A percentile compares a stretch with the other conserved stretches of the same genome.
Evolutionary conservation across 2,329 filamentous ascomycete genomes (phyloP).

Genomic region (Thelonectria blattea): DNA sequence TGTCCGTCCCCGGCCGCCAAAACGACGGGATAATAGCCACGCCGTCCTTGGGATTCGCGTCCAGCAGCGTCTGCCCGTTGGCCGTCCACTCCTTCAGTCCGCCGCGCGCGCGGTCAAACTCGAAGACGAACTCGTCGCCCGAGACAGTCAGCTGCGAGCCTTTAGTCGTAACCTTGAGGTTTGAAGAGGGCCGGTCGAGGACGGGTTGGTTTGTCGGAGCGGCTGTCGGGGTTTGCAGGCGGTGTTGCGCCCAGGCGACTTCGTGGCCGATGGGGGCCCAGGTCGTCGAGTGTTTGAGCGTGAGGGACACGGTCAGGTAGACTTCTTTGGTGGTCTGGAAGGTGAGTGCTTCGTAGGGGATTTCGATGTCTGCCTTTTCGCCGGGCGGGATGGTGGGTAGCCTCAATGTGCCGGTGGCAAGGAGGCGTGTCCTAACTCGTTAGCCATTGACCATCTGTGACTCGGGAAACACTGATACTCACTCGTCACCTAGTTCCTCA

Average conservation of each 20-base stretch:
- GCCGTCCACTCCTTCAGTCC: conserved; percentile 50
- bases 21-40: conserved; percentile 55
- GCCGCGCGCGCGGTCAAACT: conserved; percentile 54
- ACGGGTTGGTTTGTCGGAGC: accelerated
- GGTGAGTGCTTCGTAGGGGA: conserved; percentile 39
- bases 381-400: conserved; percentile 51
- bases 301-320: conserved; percentile 54
- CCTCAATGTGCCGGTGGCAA: conserved; percentile 46
- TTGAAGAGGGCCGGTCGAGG: conserved; percentile 25
- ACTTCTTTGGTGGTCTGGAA: conserved; percentile 46
- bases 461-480: conserved; percentile 27
- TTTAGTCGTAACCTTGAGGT: conserved; percentile 31
- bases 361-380: conserved; percentile 41
- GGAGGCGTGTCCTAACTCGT: conserved; percentile 22
- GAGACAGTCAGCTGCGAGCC: conserved; percentile 15
- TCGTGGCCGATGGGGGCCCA: conserved; percentile 63
- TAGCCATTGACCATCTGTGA: not conserved
- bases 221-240: conserved; percentile 36
- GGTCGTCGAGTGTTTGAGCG: conserved; percentile 47
- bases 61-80: conserved; percentile 44
- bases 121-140: conserved; percentile 44
- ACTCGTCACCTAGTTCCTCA: conserved; percentile 50
- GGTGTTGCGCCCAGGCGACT: conserved; percentile 60
- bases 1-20: conserved; percentile 71
- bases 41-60: conserved; percentile 42